Conservation (phyloP, 371 early-diverging fungal genomes). For the Apophysomyces trapeziformis region DNA sequence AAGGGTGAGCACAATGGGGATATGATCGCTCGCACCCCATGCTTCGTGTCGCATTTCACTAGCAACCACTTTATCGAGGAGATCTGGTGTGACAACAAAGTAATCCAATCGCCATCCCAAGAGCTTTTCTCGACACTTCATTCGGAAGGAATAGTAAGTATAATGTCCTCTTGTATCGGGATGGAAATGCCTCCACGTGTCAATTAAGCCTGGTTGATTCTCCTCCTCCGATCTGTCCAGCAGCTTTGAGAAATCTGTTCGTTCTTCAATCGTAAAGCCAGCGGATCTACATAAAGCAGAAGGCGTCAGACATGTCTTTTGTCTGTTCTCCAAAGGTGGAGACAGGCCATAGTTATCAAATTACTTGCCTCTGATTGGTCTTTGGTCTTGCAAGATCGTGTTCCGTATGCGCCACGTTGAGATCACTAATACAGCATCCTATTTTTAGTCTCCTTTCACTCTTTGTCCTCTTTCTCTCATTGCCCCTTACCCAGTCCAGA, state of each 20-base stretch:
- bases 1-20: slow-evolving; percentile 74
- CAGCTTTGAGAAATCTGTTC: slow-evolving; percentile 71
- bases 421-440: slow-evolving; percentile 53
- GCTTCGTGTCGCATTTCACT: slow-evolving; percentile 76
- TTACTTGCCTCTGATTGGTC: slow-evolving; percentile 62
- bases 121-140: slow-evolving; percentile 70
- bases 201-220: slow-evolving; percentile 61
- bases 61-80: slow-evolving; percentile 65
- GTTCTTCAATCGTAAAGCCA: slow-evolving; percentile 88
- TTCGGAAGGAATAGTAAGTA: slow-evolving; percentile 84
- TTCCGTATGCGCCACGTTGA: slow-evolving; percentile 88
- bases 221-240: slow-evolving; percentile 49
- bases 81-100: slow-evolving; percentile 72
- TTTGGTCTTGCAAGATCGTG: slow-evolving; percentile 85
- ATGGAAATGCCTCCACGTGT: slow-evolving; percentile 79
- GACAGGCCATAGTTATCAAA: not conserved
- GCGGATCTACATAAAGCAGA: slow-evolving; percentile 56
- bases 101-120: slow-evolving; percentile 93
- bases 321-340: too few species aligned
- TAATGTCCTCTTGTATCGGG: slow-evolving; percentile 73
- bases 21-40: slow-evolving; percentile 93
- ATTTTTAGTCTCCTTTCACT: not conserved
- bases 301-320: too few species aligned
- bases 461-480: not conserved
- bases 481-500: slow-evolving; percentile 78